phyloP scores from a whole-genome alignment of 2,329 filamentous ascomycete species.

The Fusarium oxysporum region DNA sequence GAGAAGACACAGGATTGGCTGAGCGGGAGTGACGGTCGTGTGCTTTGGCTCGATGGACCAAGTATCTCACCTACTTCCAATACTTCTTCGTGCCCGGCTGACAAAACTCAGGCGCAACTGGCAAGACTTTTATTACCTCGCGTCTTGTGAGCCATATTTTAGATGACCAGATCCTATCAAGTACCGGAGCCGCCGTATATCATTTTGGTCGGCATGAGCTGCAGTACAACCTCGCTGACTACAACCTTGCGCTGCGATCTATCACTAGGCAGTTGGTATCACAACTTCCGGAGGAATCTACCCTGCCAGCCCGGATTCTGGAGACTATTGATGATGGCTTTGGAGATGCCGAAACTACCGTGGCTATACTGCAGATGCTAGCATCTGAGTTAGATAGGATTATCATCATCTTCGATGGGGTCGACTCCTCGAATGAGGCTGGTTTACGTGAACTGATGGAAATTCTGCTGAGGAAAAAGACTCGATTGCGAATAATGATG shows the following conservation, averaged over 20 bases:
- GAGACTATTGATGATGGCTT: not conserved
- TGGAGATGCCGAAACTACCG: fast-evolving
- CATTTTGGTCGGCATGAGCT: not conserved
- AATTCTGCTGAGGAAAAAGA: fast-evolving
- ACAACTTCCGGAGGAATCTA: not conserved
- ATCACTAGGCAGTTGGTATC: not conserved
- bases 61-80: not conserved
- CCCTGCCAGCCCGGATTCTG: fast-evolving
- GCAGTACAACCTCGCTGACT: not conserved
- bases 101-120: not conserved
- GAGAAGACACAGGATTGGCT: not conserved
- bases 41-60: conserved; percentile 16
- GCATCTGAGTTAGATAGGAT: fast-evolving
- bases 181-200: not conserved
- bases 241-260: not conserved
- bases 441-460: not conserved
- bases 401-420: not conserved
- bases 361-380: fast-evolving
- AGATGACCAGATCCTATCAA: fast-evolving
- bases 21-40: fast-evolving
- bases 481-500: not conserved
- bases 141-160: not conserved
- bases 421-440: not conserved
- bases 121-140: conserved; percentile 16
- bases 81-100: fast-evolving